Percentiles rank a stretch among this genome's conserved stretches.
Conservation (phyloP, 2,329 filamentous ascomycete species). For the Aureobasidium sp. region DNA sequence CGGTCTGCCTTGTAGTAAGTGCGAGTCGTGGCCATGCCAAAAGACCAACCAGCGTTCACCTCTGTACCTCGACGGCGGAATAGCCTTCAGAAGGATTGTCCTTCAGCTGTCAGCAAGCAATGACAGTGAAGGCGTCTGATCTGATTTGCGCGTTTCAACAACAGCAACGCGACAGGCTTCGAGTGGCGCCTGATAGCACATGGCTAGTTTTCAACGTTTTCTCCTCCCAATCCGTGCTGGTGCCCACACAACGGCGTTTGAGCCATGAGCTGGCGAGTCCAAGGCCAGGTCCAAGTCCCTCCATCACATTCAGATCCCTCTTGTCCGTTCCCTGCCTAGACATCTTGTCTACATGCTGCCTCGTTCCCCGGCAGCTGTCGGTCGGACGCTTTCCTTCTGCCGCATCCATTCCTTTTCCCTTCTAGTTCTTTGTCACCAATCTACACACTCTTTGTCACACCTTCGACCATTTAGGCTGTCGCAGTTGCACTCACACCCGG, state of each 20-base stretch:
- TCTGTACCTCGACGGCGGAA: background rate
- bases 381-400: background rate
- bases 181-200: slow-evolving; percentile 5
- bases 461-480: background rate
- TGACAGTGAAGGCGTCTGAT: background rate
- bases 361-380: background rate
- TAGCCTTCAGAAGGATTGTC: background rate
- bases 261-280: background rate
- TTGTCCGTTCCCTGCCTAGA: background rate
- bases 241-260: slow-evolving; percentile 10
- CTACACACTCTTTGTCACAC: slow-evolving; percentile 3
- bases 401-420: background rate
- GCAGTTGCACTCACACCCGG: background rate
- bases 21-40: background rate
- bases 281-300: background rate
- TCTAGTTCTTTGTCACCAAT: background rate
- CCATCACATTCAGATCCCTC: background rate
- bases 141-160: slow-evolving; percentile 8
- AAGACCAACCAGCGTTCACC: background rate
- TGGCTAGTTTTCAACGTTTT: slow-evolving; percentile 9
- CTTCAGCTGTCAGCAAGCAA: background rate
- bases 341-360: background rate
- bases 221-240: background rate
- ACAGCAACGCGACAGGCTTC: slow-evolving; percentile 2
- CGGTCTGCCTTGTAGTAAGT: background rate